Percentiles rank a stretch among this genome's conserved stretches.
These are phyloP conservation scores for Lentinula raphanica DNA, from an alignment of 768 basidiomycete species.

Conservation along the genomic window DNA sequence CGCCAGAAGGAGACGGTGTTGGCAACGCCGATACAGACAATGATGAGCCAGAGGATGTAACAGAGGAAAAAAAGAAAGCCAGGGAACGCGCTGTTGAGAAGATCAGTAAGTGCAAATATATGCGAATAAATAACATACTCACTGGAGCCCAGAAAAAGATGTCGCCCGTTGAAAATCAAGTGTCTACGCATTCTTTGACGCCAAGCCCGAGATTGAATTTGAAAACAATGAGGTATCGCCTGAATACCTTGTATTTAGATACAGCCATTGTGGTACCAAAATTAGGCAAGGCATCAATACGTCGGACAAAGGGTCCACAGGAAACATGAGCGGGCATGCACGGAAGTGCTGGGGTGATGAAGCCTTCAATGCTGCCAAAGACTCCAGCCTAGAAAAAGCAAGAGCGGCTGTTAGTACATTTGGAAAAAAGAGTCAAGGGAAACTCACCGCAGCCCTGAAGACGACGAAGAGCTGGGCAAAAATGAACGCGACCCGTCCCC, in stretches of 20 bases:
- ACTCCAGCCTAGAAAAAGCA: constrained; percentile 5
- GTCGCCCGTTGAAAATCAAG: neutral
- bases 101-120: too few relatives aligned
- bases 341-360: constrained; percentile 23
- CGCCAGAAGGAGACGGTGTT: too few relatives aligned
- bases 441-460: constrained; percentile 21
- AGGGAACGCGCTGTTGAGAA: too few relatives aligned
- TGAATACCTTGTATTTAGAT: neutral
- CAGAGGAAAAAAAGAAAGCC: too few relatives aligned
- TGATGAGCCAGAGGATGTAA: too few relatives aligned
- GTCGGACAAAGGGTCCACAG: neutral
- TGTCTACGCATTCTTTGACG: neutral
- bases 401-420: constrained; percentile 2
- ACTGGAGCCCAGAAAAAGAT: too few relatives aligned
- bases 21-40: too few relatives aligned
- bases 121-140: too few relatives aligned
- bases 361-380: constrained; percentile 13
- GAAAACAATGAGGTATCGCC: neutral
- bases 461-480: constrained; percentile 19
- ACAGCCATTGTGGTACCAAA: neutral
- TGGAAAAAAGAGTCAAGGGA: constrained; percentile 18
- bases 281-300: neutral
- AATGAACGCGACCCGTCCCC: constrained; percentile 24
- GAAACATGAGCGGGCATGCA: constrained; percentile 20
- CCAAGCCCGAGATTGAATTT: neutral